These are phyloP conservation scores for Meira nashicola DNA, from an alignment of 1,284 basidiomycete genomes.

Conservation along the genomic window DNA sequence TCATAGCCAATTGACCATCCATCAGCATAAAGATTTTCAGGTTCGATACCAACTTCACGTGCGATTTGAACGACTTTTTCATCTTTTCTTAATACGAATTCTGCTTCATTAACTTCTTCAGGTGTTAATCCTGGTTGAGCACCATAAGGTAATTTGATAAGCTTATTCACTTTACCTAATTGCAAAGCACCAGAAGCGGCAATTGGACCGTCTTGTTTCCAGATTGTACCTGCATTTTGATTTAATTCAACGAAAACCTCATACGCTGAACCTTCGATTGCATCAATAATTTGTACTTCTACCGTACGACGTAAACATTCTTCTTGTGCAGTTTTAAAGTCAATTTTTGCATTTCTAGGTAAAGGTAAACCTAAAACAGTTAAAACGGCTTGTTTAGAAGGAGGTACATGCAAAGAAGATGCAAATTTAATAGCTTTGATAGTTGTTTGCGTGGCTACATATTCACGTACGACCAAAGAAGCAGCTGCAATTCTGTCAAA, in stretches of 20 bases:
- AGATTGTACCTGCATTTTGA: too few relatives aligned
- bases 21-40: slow-evolving; percentile 72
- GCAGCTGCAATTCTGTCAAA: neutral
- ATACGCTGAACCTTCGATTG: neutral
- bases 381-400: neutral
- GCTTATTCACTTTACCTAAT: slow-evolving; percentile 23
- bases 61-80: slow-evolving; percentile 65
- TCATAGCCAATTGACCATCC: slow-evolving; percentile 38
- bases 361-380: neutral
- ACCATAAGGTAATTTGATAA: slow-evolving; percentile 63
- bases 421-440: neutral
- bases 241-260: neutral
- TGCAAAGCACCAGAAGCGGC: neutral
- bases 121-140: slow-evolving; percentile 72
- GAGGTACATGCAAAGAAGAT: neutral
- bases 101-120: slow-evolving; percentile 69
- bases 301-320: neutral
- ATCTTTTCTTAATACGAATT: slow-evolving; percentile 66
- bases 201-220: neutral
- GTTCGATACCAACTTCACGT: slow-evolving; percentile 68
- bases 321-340: neutral
- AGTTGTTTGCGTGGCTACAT: neutral
- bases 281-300: slow-evolving; percentile 1
- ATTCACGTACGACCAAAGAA: neutral
- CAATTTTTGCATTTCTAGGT: neutral